Conservation (phyloP, 1,284 basidiomycete species). For the Papiliotrema laurentii region DNA sequence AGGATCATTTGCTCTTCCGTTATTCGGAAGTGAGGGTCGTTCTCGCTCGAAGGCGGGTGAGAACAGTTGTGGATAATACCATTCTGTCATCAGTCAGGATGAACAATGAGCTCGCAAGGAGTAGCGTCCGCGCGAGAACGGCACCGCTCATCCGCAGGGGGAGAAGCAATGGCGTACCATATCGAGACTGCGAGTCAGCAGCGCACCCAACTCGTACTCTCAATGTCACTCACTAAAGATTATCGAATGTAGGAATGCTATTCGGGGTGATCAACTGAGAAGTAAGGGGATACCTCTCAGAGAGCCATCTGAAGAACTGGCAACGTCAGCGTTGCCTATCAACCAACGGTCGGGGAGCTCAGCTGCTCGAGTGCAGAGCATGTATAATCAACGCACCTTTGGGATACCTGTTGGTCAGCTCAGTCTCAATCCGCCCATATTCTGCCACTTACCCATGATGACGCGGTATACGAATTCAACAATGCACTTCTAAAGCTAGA, state of each 20-base stretch:
- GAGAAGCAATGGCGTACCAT: no score
- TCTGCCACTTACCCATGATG: no score
- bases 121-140: no score
- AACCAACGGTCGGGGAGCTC: no score
- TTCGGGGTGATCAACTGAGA: conserved; percentile 98
- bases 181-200: conserved; percentile 26
- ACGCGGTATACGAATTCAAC: no score
- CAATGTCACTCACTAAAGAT: conserved; percentile 46
- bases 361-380: no score
- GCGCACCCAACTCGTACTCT: background rate
- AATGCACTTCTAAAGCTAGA: no score
- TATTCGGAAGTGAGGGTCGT: conserved; percentile 89
- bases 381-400: no score
- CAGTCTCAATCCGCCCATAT: no score
- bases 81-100: conserved; percentile 69
- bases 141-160: no score
- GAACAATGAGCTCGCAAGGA: background rate
- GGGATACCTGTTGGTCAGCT: no score
- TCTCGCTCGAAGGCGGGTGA: conserved; percentile 57
- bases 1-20: conserved; percentile 97
- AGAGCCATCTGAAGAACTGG: conserved; percentile 57
- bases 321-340: conserved; percentile 5
- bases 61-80: conserved; percentile 96
- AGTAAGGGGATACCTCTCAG: conserved; percentile 94
- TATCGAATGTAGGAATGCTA: conserved; percentile 51